Evolutionary conservation across 2,329 filamentous ascomycete genomes (phyloP).

Genomic region (Remersonia thermophila): DNA sequence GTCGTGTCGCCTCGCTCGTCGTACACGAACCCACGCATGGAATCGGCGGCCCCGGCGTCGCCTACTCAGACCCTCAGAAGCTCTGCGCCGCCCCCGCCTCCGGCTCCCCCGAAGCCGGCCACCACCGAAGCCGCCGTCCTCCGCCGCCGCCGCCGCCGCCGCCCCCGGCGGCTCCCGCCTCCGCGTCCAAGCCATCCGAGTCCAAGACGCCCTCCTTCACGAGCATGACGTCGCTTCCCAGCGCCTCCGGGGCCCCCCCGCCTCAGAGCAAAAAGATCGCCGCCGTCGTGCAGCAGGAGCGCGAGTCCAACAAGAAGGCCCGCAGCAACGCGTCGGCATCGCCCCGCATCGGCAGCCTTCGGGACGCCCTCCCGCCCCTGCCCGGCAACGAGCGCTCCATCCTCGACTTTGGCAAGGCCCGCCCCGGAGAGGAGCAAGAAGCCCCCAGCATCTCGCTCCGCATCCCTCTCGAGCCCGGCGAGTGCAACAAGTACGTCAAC

Average conservation of each 20-base stretch:
- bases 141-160: constrained; percentile 25
- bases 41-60: constrained; percentile 16
- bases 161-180: constrained; percentile 11
- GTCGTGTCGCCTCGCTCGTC: constrained; percentile 29
- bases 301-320: constrained; percentile 27
- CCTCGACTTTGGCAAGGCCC: constrained; percentile 47
- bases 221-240: constrained; percentile 16
- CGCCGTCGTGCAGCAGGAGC: constrained; percentile 33
- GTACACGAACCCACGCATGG: constrained; percentile 17
- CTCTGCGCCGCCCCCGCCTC: constrained; percentile 7
- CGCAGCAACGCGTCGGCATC: constrained; percentile 31
- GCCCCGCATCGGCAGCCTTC: constrained; percentile 37
- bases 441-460: constrained; percentile 73
- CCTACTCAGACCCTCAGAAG: constrained; percentile 20
- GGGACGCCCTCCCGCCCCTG: constrained; percentile 30
- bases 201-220: constrained; percentile 17
- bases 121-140: constrained; percentile 19
- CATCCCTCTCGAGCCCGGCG: constrained; percentile 60
- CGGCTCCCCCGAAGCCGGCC: constrained; percentile 14
- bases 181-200: constrained; percentile 9
- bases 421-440: constrained; percentile 44
- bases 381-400: constrained; percentile 37
- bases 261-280: constrained; percentile 31
- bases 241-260: constrained; percentile 18
- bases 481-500: constrained; percentile 85